A percentile compares a stretch with the other conserved stretches of the same genome.
These are phyloP conservation scores for Aphanomyces invadans DNA, from an alignment of 352 stramenopile species.

Conservation along the genomic window DNA sequence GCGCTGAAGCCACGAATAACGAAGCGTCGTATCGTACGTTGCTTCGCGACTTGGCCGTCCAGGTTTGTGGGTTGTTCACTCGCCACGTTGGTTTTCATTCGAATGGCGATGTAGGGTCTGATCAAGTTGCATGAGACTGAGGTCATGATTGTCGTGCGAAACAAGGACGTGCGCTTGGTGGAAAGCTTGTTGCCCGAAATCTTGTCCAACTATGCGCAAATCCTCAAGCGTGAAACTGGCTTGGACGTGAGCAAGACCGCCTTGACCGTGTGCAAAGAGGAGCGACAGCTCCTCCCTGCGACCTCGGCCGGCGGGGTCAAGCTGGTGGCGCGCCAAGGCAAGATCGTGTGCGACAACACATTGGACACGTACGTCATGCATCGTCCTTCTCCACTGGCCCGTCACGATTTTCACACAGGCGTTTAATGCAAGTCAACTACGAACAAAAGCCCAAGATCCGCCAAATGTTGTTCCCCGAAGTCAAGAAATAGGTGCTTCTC, in stretches of 20 bases:
- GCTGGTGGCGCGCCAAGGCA: constrained; percentile 86
- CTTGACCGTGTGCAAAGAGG: constrained; percentile 84
- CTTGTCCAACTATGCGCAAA: constrained; percentile 69
- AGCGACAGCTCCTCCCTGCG: constrained; percentile 76
- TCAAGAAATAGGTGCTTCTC: neutral
- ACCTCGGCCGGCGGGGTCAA: constrained; percentile 75
- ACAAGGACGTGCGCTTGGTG: constrained; percentile 84
- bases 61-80: constrained; percentile 41
- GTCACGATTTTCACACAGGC: constrained; percentile 18
- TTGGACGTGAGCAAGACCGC: constrained; percentile 86
- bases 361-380: constrained; percentile 63
- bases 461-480: constrained; percentile 62
- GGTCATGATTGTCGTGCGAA: constrained; percentile 87
- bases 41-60: constrained; percentile 95
- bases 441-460: constrained; percentile 70
- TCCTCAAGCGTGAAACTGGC: constrained; percentile 86
- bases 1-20: constrained; percentile 45
- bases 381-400: neutral
- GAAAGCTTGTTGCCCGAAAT: constrained; percentile 84
- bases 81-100: neutral
- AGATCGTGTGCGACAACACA: constrained; percentile 98
- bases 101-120: constrained; percentile 47
- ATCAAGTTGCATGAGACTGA: constrained; percentile 98
- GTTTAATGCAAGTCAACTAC: constrained; percentile 75
- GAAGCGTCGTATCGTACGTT: constrained; percentile 90